Conservation (phyloP, 164 flowering plant species). For the Stephania japonica region DNA sequence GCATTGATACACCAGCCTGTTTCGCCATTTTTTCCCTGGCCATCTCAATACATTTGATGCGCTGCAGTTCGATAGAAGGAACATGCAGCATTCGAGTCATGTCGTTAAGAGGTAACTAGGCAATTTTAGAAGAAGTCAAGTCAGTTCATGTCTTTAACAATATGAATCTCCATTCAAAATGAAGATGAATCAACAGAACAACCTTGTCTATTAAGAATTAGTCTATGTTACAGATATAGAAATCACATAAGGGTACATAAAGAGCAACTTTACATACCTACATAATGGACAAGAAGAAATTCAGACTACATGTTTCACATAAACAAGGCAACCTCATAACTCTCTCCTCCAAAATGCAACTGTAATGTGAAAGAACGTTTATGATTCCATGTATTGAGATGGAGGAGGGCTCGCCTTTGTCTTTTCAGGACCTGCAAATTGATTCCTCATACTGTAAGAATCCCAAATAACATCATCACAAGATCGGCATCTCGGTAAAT, state of each 20-base stretch:
- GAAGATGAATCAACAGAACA: background rate
- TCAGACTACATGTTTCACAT: slow-evolving; percentile 10
- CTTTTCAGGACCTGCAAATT: slow-evolving; percentile 63
- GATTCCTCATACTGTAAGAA: slow-evolving; percentile 3
- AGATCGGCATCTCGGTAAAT: background rate
- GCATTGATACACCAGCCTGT: no score
- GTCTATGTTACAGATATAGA: slow-evolving; percentile 16
- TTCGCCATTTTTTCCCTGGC: no score
- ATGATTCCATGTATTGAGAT: slow-evolving; percentile 78
- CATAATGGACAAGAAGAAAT: slow-evolving; percentile 4
- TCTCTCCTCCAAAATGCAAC: no score
- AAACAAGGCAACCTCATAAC: slow-evolving; percentile 11
- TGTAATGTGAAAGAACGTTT: background rate
- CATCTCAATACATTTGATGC: no score
- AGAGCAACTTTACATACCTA: slow-evolving; percentile 7
- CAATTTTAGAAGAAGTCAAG: no score
- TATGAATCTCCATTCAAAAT: background rate
- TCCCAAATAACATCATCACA: background rate
- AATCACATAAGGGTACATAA: background rate
- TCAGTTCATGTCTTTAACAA: no score
- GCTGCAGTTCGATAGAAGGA: no score
- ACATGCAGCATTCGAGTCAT: no score
- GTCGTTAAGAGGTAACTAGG: no score
- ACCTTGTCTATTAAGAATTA: background rate
- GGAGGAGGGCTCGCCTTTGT: slow-evolving; percentile 78